Evolutionary conservation across 805 yeast species (phyloP).

Genomic region (Kazachstania martiniae): DNA sequence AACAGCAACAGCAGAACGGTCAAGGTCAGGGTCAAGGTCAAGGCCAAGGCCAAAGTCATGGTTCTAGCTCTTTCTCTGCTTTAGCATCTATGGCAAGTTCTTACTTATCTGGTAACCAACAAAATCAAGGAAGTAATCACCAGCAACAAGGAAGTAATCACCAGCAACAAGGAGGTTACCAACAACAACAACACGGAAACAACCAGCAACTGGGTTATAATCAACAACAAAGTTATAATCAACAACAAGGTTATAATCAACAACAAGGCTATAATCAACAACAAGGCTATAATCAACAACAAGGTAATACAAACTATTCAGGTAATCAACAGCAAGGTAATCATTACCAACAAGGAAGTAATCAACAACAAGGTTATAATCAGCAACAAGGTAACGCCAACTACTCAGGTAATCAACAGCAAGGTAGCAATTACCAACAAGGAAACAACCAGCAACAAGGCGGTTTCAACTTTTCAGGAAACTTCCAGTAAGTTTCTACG

Average conservation of each 20-base stretch:
- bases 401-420: background rate
- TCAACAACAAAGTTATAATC: constrained; percentile 2
- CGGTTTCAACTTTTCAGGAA: constrained; percentile 11
- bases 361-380: constrained; percentile 1
- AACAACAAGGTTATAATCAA: constrained; percentile 2
- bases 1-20: constrained; percentile 1
- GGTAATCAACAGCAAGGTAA: background rate
- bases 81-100: constrained; percentile 16
- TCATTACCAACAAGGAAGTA: background rate
- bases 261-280: constrained; percentile 1
- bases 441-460: constrained; percentile 2
- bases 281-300: constrained; percentile 1
- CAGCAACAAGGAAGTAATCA: constrained; percentile 2
- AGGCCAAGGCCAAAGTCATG: background rate
- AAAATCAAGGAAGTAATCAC: constrained; percentile 1
- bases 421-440: background rate
- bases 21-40: background rate
- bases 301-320: constrained; percentile 4
- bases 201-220: constrained; percentile 1
- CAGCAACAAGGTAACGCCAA: constrained; percentile 1
- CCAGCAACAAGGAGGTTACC: constrained; percentile 2
- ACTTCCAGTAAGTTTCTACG: too few relatives aligned
- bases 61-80: constrained; percentile 9
- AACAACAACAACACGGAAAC: constrained; percentile 1
- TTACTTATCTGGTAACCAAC: constrained; percentile 6